These are phyloP conservation scores for Pseudocercospora crystallina DNA, from an alignment of 2,329 filamentous ascomycete genomes.

Conservation along the genomic window DNA sequence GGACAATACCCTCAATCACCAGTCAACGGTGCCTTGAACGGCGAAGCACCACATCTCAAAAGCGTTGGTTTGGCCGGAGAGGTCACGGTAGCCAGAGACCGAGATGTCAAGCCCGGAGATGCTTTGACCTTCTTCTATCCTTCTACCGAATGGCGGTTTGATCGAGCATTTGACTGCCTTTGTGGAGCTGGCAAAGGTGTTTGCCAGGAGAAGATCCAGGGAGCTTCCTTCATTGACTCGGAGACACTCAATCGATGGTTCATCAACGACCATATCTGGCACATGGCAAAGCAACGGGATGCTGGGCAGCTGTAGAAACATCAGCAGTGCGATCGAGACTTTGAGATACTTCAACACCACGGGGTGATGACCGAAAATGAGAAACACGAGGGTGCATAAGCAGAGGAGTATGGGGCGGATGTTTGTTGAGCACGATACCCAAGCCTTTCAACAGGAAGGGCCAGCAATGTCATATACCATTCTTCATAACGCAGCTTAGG, in stretches of 20 bases:
- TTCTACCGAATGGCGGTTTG: constrained; percentile 52
- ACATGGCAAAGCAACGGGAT: constrained; percentile 22
- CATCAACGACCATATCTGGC: constrained; percentile 44
- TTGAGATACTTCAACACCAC: too few relatives aligned
- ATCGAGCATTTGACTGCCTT: constrained; percentile 46
- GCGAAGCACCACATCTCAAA: constrained; percentile 14
- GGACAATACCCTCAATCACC: constrained; percentile 28
- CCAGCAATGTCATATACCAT: background rate
- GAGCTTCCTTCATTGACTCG: constrained; percentile 39
- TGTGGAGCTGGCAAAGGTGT: constrained; percentile 39
- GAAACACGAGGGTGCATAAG: too few relatives aligned
- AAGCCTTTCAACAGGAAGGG: constrained; percentile 21
- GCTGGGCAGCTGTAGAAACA: background rate
- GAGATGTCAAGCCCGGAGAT: constrained; percentile 42
- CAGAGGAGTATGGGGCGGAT: too few relatives aligned
- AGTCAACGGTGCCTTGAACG: constrained; percentile 20
- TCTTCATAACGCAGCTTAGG: constrained; percentile 6
- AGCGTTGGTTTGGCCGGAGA: constrained; percentile 22
- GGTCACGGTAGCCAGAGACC: constrained; percentile 33
- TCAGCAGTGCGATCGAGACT: too few relatives aligned
- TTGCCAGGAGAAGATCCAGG: constrained; percentile 43
- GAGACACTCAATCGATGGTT: constrained; percentile 29
- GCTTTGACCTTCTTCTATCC: constrained; percentile 51
- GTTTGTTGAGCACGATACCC: background rate
- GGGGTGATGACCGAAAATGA: too few relatives aligned